Conservation (phyloP, 2,329 filamentous ascomycete genomes). For the Nakataea oryzae region DNA sequence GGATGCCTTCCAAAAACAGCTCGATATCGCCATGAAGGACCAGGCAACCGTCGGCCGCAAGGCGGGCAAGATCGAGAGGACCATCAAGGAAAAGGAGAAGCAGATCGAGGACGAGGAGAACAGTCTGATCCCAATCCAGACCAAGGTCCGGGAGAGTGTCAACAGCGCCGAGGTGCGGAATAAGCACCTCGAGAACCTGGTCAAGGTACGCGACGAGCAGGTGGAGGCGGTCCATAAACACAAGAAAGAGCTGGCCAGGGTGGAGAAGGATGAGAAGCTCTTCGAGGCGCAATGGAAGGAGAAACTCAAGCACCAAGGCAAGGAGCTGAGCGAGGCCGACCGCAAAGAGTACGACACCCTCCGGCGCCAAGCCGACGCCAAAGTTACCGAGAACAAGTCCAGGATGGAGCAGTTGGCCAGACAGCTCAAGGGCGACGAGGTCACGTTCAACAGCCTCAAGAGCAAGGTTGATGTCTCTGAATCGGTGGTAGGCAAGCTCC, state of each 20-base stretch:
- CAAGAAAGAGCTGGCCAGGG: conserved; percentile 67
- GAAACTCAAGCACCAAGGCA: conserved; percentile 75
- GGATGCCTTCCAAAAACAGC: conserved; percentile 67
- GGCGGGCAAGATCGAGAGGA: conserved; percentile 69
- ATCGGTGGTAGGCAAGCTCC: conserved; percentile 62
- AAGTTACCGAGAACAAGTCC: conserved; percentile 69
- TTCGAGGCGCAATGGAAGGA: conserved; percentile 86
- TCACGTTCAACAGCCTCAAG: conserved; percentile 80
- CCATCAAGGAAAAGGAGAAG: conserved; percentile 77
- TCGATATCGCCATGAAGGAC: conserved; percentile 76
- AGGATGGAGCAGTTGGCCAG: conserved; percentile 80
- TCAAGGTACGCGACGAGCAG: conserved; percentile 68
- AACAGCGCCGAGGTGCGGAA: conserved; percentile 60
- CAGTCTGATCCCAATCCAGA: conserved; percentile 76
- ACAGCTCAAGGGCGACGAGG: conserved; percentile 83
- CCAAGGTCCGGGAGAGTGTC: conserved; percentile 76
- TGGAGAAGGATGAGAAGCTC: conserved; percentile 81
- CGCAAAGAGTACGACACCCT: conserved; percentile 82
- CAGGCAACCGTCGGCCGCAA: conserved; percentile 68
- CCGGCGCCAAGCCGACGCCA: conserved; percentile 74
- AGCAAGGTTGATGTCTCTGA: conserved; percentile 76
- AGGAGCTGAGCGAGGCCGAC: conserved; percentile 75
- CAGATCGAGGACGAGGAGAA: conserved; percentile 81
- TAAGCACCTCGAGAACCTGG: conserved; percentile 57
- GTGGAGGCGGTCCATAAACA: conserved; percentile 58